Evolutionary conservation across 805 yeast species (phyloP), one percentile per base, ranked within the genome.

Genomic region (Cyberlindnera maritima): DNA sequence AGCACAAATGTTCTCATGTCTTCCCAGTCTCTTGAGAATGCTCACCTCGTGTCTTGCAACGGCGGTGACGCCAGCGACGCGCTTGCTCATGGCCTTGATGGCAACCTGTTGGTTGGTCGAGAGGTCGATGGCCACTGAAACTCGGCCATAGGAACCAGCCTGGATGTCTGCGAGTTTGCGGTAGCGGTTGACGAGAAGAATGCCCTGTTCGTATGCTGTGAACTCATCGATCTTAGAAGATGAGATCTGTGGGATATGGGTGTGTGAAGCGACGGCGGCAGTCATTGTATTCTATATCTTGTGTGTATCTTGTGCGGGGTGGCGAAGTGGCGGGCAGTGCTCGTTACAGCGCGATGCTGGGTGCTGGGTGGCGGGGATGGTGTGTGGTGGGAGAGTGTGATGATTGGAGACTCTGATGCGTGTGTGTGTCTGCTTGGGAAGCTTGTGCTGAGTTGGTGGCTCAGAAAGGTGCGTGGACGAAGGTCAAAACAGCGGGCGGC

Each of bases 101-200:
- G 85, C 83, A 34, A 80, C 85, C 35, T 66, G 60, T 2, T 40
- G 14, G 38, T 56, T 55, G 14, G 59, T 55, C 28, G 50, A 46
- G 2, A 56, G 47, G 56, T 81, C 79, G 8, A 64, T 46, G 1
- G 83, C 85, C 41, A 77, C 69, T 2, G 81, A 67, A 2, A 82
- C 88, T 47, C 71, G 71, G 18, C 87, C 87, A 61, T 79, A 82
- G 2, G 85, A 73, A 4, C 87, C 88, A 11, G 52, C 41, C 44
- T 58, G 62, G 15, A 58, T 64, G 55, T 70, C 68, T 18, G 63
- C 58, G 31, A 78, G 48, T 47, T 70, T 72, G 41, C 61, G 59
- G 65, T 80, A 80, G 37, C 69, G 65, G 52, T 66, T 59, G 18
- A 63, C 62, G 31, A 79, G 60, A 14, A 67, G 54, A 28, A 49